Evolutionary conservation across 805 yeast species (phyloP), one percentile per base, ranked within the genome.

Genomic region (Peterozyma toletana): DNA sequence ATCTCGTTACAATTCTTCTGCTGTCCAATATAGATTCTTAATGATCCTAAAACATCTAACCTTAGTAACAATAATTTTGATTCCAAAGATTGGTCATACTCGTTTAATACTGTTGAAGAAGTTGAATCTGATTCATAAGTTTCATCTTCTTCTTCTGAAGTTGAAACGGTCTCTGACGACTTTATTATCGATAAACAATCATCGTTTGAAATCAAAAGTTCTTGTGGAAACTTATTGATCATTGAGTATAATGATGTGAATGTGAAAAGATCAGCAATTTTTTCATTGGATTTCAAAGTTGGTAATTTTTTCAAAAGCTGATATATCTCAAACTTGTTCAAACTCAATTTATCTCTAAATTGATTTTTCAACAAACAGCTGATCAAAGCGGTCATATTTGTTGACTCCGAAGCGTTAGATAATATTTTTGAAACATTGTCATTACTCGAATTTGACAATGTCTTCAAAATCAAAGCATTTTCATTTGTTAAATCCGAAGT

Each of bases 101-200:
- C 44, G 33, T 39, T 40, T n/a, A 37, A 40, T 13, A 39, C 47
- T n/a, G 40, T 44, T 1, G 47, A 44, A 15, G 43, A 37, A 16
- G 40, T 43, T n/a, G 46, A 44, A 16, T 16, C n/a, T 16, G 39
- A 18, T 34, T 9, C 15, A 29, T 21, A 37, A 10, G 11, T 27
- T 17, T 17, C 31, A 5, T 37, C 39, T 17, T 37, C 30, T 9
- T 17, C 31, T 17, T 16, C 14, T 5, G 16, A 21, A n/a, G 16
- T 37, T 5, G 18, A n/a, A 17, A 17, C 15, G 7, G 13, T n/a
- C 13, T 14, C 18, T 18, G 16, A 21, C n/a, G 30, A 29, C 13
- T 33, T 40, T 21, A 21, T 29, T 21, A 21, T 21, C 27, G 27
- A 21, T 7, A 21, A 21, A 7, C 27, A 21, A 7, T 21, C 27